Evolutionary conservation across 2,329 filamentous ascomycete species (phyloP), one percentile per base, ranked within the genome.

Genomic region (Hypocrella siamensis): DNA sequence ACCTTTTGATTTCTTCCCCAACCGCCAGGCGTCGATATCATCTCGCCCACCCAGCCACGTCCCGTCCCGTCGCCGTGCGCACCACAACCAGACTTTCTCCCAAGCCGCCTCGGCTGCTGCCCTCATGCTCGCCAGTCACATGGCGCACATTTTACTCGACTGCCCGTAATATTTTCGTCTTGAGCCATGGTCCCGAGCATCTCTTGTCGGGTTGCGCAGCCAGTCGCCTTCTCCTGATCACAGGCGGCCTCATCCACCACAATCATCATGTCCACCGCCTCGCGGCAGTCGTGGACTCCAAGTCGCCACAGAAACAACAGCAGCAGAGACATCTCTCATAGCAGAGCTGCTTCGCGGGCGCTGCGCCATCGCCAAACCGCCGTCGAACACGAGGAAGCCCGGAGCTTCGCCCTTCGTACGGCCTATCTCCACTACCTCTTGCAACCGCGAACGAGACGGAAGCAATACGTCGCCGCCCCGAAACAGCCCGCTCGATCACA

Each of bases 391-490:
- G 80, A 92, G 45, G 84, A 94, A 57, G 86, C 84, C 49, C 93
- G 92, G 59, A 80, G 76, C 40, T 93, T 84, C 58, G 85, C 86
- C 45, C 73, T 98, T 33, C 80, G 90, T 39, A 77, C 82, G 43
- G 88, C 88, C 43, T 94, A 84, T 56, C 79, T 98, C 36, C 70
- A 88, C 55, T 92, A 98, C 56, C 75, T 96, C 28, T 70, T 98
- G 32, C 85, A 93, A 52, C 88, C 90, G 40, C 81, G 85, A 48
- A 71, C 82, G 47, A 90, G 88, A 57, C 75, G 84, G 49, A 81
- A 88, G 48, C 84, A 93, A 60, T 92, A 85, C 67, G 75, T 90
- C 26, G 58, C 75, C 57, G 49, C 69, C 40, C 60, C 77, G 31
- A 75, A 73, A 44, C 69, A 71, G 34, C 68, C 73, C 38, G 60